Evolutionary conservation across 2,329 filamentous ascomycete genomes (phyloP).

Genomic region (Aspergillus fructus): DNA sequence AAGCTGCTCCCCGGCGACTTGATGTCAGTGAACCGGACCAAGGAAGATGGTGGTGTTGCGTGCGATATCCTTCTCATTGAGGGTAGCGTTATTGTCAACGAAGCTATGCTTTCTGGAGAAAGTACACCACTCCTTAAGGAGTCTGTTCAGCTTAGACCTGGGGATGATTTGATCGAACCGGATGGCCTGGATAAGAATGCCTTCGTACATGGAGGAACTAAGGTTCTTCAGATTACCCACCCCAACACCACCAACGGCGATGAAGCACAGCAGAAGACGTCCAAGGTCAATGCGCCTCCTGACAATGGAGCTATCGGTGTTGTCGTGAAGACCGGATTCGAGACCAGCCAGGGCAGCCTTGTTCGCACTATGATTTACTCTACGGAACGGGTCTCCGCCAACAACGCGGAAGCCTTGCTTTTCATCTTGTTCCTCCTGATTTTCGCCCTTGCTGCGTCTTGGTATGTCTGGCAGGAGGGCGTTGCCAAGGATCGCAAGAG

Average conservation of each 20-base stretch:
- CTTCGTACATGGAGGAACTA: slow-evolving; percentile 95
- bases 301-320: slow-evolving; percentile 93
- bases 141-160: slow-evolving; percentile 84
- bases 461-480: slow-evolving; percentile 99
- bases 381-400: slow-evolving; percentile 96
- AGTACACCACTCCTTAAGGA: slow-evolving; percentile 97
- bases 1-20: slow-evolving; percentile 90
- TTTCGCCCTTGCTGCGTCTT: slow-evolving; percentile 94
- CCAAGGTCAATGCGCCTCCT: slow-evolving; percentile 78
- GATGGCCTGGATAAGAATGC: slow-evolving; percentile 96
- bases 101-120: slow-evolving; percentile 98
- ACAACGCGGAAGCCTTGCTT: slow-evolving; percentile 91
- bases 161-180: slow-evolving; percentile 75
- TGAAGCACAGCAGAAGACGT: slow-evolving; percentile 66
- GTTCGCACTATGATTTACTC: slow-evolving; percentile 99
- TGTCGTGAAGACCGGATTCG: slow-evolving; percentile 95
- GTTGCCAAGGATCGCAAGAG: slow-evolving; percentile 92
- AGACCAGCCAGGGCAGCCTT: slow-evolving; percentile 95
- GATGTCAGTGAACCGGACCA: slow-evolving; percentile 87
- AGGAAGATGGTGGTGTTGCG: slow-evolving; percentile 94
- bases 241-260: slow-evolving; percentile 69
- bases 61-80: slow-evolving; percentile 97
- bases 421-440: slow-evolving; percentile 97
- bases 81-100: slow-evolving; percentile 95
- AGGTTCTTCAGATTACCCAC: slow-evolving; percentile 93